These are phyloP conservation scores for Closterium sp. DNA, from an alignment of 139 green algal genomes.

Conservation along the genomic window DNA sequence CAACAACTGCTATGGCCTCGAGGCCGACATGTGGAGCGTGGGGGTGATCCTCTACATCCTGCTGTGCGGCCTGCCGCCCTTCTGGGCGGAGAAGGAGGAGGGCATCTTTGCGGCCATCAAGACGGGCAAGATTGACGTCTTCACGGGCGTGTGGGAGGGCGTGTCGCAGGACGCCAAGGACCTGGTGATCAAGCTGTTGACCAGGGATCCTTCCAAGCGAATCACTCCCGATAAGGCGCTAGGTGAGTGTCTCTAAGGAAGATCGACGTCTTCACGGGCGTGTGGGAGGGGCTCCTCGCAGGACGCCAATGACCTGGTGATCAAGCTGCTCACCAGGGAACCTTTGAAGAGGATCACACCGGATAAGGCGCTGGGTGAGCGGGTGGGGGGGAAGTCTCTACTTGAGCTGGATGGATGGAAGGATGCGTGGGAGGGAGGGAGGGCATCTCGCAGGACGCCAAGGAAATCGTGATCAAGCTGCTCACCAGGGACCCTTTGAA, in stretches of 20 bases:
- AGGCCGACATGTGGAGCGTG: conserved; percentile 87
- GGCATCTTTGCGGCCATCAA: conserved; percentile 35
- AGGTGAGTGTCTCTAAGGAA: too few relatives aligned
- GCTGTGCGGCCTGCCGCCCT: conserved; percentile 85
- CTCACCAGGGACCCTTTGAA: not conserved
- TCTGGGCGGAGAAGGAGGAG: conserved; percentile 62
- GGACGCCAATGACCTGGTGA: conserved; percentile 53
- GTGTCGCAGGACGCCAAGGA: conserved; percentile 21
- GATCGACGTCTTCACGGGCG: too few relatives aligned
- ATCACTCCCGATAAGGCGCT: conserved; percentile 11
- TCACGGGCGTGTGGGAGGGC: conserved; percentile 1
- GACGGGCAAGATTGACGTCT: conserved; percentile 5
- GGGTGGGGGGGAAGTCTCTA: too few relatives aligned
- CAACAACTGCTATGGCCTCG: conserved; percentile 68
- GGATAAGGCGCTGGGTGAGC: conserved; percentile 14
- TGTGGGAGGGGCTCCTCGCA: conserved; percentile 38
- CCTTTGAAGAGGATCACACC: not conserved
- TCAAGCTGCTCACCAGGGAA: conserved; percentile 51
- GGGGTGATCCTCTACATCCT: conserved; percentile 98
- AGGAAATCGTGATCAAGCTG: not conserved
- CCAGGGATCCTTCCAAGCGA: not conserved
- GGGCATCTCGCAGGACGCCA: not conserved
- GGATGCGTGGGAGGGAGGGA: not conserved
- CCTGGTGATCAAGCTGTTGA: not conserved
- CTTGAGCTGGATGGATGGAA: too few relatives aligned